A percentile compares a stretch with the other conserved stretches of the same genome.
Evolutionary conservation across 1,284 basidiomycete species (phyloP).

Genomic region (Stereum hirsutum): DNA sequence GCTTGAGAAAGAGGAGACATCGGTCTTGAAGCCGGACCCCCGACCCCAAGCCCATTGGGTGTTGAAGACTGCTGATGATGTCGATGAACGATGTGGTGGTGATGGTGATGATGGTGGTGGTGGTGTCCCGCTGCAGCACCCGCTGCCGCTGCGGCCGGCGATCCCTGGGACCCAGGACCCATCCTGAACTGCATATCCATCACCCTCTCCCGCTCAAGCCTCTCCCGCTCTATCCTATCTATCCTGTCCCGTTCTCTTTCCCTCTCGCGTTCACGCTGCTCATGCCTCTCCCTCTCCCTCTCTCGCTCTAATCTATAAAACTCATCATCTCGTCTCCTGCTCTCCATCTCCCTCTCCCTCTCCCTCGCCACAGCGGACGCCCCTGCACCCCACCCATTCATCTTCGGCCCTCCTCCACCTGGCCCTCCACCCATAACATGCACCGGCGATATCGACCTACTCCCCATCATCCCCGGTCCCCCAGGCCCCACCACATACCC

Average conservation of each 20-base stretch:
- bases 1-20: slow-evolving; percentile 6
- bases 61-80: not conserved
- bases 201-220: slow-evolving; percentile 20
- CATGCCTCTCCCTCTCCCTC: slow-evolving; percentile 7
- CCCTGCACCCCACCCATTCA: slow-evolving; percentile 10
- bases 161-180: too few species aligned
- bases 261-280: slow-evolving; percentile 16
- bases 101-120: slow-evolving; percentile 9
- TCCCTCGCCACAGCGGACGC: slow-evolving; percentile 1
- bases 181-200: slow-evolving; percentile 13
- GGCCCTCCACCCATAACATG: slow-evolving; percentile 2
- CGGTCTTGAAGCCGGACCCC: slow-evolving; percentile 9
- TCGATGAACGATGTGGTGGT: not conserved
- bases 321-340: slow-evolving; percentile 16
- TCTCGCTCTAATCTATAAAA: slow-evolving; percentile 8
- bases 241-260: slow-evolving; percentile 13
- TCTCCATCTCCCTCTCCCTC: slow-evolving; percentile 5
- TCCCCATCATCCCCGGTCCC: not conserved
- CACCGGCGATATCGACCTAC: slow-evolving; percentile 8
- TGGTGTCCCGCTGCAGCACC: slow-evolving; percentile 10
- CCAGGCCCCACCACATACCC: not conserved
- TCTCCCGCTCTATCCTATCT: slow-evolving; percentile 18
- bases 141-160: slow-evolving; percentile 7
- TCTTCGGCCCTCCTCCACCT: slow-evolving; percentile 5
- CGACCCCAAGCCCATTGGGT: too few species aligned